A percentile compares a stretch with the other conserved stretches of the same genome.
phyloP scores from a whole-genome alignment of 2,329 filamentous ascomycete genomes.

The Karstenula rhodostoma region DNA sequence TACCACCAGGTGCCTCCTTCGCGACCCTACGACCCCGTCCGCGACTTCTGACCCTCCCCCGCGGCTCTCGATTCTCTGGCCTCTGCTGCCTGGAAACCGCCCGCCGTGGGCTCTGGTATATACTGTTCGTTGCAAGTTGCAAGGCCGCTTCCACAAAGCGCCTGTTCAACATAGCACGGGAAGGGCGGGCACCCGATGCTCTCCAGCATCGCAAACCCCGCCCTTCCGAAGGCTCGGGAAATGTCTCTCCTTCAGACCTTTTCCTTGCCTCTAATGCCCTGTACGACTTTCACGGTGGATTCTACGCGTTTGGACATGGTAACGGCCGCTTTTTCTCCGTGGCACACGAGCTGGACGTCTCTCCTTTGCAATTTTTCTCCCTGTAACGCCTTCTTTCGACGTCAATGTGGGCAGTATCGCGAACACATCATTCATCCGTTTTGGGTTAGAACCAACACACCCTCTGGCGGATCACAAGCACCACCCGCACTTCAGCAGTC shows the following conservation, averaged over 20 bases:
- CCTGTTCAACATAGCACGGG: conserved; percentile 5
- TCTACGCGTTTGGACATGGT: conserved; percentile 6
- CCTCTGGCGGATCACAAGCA: conserved; percentile 7
- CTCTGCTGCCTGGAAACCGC: background rate
- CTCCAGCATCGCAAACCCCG: background rate
- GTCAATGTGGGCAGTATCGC: conserved; percentile 7
- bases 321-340: conserved; percentile 9
- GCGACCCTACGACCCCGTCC: conserved; percentile 5
- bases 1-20: conserved; percentile 6
- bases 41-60: background rate
- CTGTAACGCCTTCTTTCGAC: conserved; percentile 6
- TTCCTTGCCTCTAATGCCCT: conserved; percentile 2
- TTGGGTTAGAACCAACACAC: conserved; percentile 12
- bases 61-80: background rate
- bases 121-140: conserved; percentile 11
- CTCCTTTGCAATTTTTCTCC: background rate
- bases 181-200: conserved; percentile 2
- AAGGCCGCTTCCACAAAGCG: background rate
- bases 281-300: conserved; percentile 9
- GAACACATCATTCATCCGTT: conserved; percentile 9
- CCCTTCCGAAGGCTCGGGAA: conserved; percentile 1
- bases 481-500: conserved; percentile 1
- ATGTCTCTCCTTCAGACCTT: conserved; percentile 4
- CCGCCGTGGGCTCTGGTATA: background rate
- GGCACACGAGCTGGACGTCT: conserved; percentile 5